Conservation (phyloP, 2,329 filamentous ascomycete species). For the Chaetomium globosum region DNA sequence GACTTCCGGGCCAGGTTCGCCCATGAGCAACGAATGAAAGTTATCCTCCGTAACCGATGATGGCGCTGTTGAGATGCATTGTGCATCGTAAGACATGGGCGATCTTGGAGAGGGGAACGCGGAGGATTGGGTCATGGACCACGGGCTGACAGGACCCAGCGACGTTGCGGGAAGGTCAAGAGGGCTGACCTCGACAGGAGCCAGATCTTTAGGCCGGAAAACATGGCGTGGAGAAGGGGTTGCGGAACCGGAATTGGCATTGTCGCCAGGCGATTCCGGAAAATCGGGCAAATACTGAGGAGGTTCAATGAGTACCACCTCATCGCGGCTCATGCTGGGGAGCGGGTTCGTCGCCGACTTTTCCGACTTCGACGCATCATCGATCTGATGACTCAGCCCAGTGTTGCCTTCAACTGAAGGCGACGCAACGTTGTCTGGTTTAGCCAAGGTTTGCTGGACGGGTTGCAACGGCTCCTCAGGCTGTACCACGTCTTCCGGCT, state of each 20-base stretch:
- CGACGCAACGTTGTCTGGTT: not conserved
- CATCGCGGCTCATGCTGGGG: slow-evolving; percentile 41
- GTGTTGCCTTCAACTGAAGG: slow-evolving; percentile 30
- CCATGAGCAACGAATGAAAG: slow-evolving; percentile 71
- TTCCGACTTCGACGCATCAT: not conserved
- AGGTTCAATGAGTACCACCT: slow-evolving; percentile 54
- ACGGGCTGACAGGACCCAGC: slow-evolving; percentile 62
- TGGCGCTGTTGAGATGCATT: slow-evolving; percentile 72
- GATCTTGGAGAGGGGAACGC: slow-evolving; percentile 72
- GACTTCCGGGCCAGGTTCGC: slow-evolving; percentile 72
- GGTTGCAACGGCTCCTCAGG: slow-evolving; percentile 12
- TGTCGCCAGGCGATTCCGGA: slow-evolving; percentile 13
- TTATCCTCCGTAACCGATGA: slow-evolving; percentile 74
- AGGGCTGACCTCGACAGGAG: slow-evolving; percentile 55
- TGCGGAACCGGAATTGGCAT: slow-evolving; percentile 47
- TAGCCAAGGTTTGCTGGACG: not conserved
- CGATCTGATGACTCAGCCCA: not conserved
- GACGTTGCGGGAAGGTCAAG: slow-evolving; percentile 50
- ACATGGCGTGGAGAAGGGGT: slow-evolving; percentile 51
- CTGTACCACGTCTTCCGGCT: slow-evolving; percentile 26
- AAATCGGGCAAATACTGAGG: slow-evolving; percentile 5
- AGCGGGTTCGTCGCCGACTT: not conserved
- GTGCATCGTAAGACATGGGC: slow-evolving; percentile 69
- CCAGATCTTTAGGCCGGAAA: slow-evolving; percentile 49
- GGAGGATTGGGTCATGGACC: slow-evolving; percentile 64